Percentiles rank a stretch among this genome's conserved stretches.
Evolutionary conservation across 371 early-diverging fungal genomes (phyloP).

Genomic region (Mortierella sp.): DNA sequence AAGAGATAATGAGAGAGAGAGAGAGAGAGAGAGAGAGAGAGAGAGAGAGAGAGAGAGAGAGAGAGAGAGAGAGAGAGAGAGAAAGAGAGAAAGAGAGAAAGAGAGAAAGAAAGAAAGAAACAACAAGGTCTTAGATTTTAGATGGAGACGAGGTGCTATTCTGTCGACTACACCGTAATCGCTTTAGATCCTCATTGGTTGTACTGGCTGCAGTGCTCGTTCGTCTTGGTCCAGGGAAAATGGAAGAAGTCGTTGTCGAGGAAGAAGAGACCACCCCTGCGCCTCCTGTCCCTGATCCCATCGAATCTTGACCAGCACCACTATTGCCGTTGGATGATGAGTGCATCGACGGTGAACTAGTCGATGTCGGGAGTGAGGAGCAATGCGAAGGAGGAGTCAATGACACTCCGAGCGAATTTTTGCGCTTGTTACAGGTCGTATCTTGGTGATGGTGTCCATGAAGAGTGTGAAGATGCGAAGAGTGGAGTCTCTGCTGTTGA

Average conservation of each 20-base stretch:
- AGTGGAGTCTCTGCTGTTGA: constrained; percentile 3
- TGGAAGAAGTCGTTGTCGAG: constrained; percentile 29
- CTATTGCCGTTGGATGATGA: constrained; percentile 11
- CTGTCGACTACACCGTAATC: constrained; percentile 48
- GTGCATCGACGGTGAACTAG: constrained; percentile 23
- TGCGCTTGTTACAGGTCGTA: constrained; percentile 37
- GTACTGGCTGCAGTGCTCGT: constrained; percentile 52
- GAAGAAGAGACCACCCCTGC: neutral
- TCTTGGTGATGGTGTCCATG: constrained; percentile 25
- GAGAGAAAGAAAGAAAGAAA: neutral
- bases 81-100: neutral
- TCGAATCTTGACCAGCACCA: neutral
- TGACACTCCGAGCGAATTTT: constrained; percentile 43
- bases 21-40: neutral
- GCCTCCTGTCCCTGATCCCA: too few relatives aligned
- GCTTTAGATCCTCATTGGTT: constrained; percentile 49
- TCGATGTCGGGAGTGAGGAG: constrained; percentile 18
- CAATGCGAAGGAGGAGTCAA: constrained; percentile 23
- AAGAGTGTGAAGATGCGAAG: neutral
- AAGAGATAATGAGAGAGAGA: neutral
- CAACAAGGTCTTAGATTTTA: constrained; percentile 8
- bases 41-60: constrained; percentile 1
- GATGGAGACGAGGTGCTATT: constrained; percentile 40
- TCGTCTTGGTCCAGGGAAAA: constrained; percentile 44
- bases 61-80: neutral